Base-by-base conservation (phyloP, 2,329 filamentous ascomycete genomes). In the Coccinonectria pachysandricola region DNA sequence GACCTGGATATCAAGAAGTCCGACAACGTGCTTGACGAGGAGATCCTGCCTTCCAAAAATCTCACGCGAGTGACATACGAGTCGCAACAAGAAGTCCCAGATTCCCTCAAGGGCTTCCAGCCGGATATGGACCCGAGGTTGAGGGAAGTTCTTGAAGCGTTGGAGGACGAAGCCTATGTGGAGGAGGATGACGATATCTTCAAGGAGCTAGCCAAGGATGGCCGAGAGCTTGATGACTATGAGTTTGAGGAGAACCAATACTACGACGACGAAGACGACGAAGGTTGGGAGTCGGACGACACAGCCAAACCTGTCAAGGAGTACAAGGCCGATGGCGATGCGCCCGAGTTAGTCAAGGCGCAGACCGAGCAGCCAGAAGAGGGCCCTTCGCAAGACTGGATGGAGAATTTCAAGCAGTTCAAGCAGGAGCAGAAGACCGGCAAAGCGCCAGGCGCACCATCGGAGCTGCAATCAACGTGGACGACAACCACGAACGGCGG, bases 121-220 rank as follows among this genome's bases (percentile, higher is more conserved):
- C 91, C 92, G 6, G 87, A 96, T 49, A 96, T 98, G 91, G 92
- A 98, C 48, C 87, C 87, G 3, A 70, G 88, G 19, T 54, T 98
- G 41, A 72, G 91, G 23, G 91, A 98, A 54, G 86, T 87, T 5
- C 60, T 98, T 13, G 87, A 95, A 56, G 91, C 91, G 8, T 61
- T 98, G 15, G 91, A 98, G 24, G 91, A 98, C 47, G 91, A 98
- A 13, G 88, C 81, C 3, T 98, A 85, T 49, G 87, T 98, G 2
- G 88, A 82, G 6, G 74, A 87, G 12, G 73, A 88, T 18, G 83
- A 91, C n/a, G 82, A 91, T 29, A 59, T 96, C 26, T 96, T 98
- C 54, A 73, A 71, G 22, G 58, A 78, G 39, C 59, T 93, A 22
- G 74, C 83, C 12, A 62, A 70, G 45, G 75, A 80, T 30, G 75